Percentiles rank a stretch among this genome's conserved stretches.
Conservation (phyloP, 805 yeast genomes). For the Ogataea methanolica region DNA sequence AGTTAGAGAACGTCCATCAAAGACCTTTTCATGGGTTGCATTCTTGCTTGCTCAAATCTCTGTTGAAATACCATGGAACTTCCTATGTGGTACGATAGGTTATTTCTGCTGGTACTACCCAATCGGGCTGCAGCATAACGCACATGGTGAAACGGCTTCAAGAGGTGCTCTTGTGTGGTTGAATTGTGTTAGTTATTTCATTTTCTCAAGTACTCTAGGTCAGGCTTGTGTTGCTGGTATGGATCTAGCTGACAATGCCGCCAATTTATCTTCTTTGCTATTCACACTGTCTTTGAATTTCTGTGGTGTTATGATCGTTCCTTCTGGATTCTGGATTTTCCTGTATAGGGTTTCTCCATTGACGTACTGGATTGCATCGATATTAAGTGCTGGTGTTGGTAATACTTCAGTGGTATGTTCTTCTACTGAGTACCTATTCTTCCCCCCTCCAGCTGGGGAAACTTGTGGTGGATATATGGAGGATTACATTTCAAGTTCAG, state of each 20-base stretch:
- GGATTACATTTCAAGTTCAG: constrained; percentile 29
- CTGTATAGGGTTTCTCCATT: constrained; percentile 68
- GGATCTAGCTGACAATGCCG: constrained; percentile 31
- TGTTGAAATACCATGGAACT: constrained; percentile 64
- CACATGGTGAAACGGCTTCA: constrained; percentile 42
- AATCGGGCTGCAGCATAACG: constrained; percentile 53
- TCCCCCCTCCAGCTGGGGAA: constrained; percentile 47
- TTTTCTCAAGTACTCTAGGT: constrained; percentile 55
- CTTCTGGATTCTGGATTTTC: constrained; percentile 61
- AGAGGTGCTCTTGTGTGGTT: constrained; percentile 54
- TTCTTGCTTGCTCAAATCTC: constrained; percentile 58
- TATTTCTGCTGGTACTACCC: constrained; percentile 72
- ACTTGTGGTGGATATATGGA: constrained; percentile 53
- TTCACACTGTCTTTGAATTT: constrained; percentile 49
- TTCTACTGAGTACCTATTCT: constrained; percentile 35
- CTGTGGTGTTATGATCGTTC: constrained; percentile 69
- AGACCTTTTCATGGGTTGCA: constrained; percentile 62
- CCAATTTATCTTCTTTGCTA: constrained; percentile 48
- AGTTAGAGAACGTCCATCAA: constrained; percentile 69
- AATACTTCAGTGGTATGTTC: constrained; percentile 43
- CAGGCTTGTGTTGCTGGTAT: constrained; percentile 55
- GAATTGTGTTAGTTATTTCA: constrained; percentile 37
- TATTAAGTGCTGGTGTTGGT: constrained; percentile 49
- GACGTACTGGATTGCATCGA: constrained; percentile 54
- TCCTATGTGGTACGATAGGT: constrained; percentile 56